Evolutionary conservation across 2,329 filamentous ascomycete genomes (phyloP), one percentile per base, ranked within the genome.

Genomic region (Ophiostoma sp.): DNA sequence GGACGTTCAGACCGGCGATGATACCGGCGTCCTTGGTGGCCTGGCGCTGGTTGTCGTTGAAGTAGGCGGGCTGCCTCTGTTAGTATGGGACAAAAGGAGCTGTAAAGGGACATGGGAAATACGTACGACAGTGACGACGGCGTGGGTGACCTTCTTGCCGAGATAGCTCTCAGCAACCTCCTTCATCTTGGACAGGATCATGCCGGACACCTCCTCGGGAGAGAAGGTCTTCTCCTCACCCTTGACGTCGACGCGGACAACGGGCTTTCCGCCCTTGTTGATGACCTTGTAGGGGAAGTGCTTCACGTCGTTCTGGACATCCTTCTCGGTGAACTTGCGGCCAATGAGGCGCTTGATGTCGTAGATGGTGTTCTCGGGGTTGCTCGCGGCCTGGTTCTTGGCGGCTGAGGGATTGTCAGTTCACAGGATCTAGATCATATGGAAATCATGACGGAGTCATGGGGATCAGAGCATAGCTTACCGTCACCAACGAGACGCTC

Each of bases 31-130:
- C 93, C 88, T 97, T 97, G 81, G 93, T 97, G 71, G 93, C 93
- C 82, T 96, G 93, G 82, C 93, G 88, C 85, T 97, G 93, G 82
- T 93, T 93, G 84, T 97, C 93, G 83, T 96, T 97, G 91, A 97
- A 97, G 85, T 97, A 97, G 82, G 93, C 92, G 75, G 93, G 93
- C 70, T 71, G n/a, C 16, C 2, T 27, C 5, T 66, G 38, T 42
- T 55, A 36, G 45, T 36, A 58, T 27, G 36, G 12, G 7, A 16
- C 18, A 41, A 64, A 52, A 41, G 42, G 11, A 52, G 18, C 11
- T 9, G 9, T 12, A 12, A 38, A 38, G 49, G 4, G n/a, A 52
- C n/a, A 58, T 4, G 11, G 52, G 18, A 11, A 58, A 18, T 36
- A 71, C 68, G 68, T 69, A 69, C 68, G 74, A 97, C 93, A 72